Base-by-base conservation (phyloP, 805 yeast species). In the Monosporozyma servazzii region DNA sequence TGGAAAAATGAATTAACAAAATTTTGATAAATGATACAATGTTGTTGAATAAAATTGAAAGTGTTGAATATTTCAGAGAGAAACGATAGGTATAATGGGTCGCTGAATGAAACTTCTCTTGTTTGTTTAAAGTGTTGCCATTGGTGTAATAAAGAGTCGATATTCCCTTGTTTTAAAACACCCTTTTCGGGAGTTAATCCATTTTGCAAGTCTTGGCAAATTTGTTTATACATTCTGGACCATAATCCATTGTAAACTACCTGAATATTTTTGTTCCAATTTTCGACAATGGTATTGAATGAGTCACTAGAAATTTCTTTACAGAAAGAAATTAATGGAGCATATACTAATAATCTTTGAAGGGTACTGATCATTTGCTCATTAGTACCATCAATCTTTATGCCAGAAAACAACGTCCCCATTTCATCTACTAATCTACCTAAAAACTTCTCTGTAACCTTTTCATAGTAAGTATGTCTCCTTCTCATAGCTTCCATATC, bases 401-500 rank as follows among this genome's bases (percentile, higher is more conserved):
- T 70, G 21, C 62, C 65, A 29, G 66, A 69, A 49, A 85, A 73
- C 31, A 75, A 71, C 3, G 59, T 52, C 13, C 68, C 70, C 54
- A 82, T 68, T 47, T 75, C 81, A 1, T 48, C 54, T 13, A 62
- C 71, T 51, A 80, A 74, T 54, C 77, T 72, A 18, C 61, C 64
- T 33, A 79, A 64, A 59, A 88, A 86, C 4, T 70, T 66, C 2
- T 62, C 58, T 1, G 84, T 73, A 0, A 81, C 81, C 20, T 68
- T 63, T 58, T 82, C 87, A 61, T 84, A 86, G 5, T 72, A 75
- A 15, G 72, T 69, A 52, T 80, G 76, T 59, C 84, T 82, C 58
- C 86, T 88, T 53, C 74, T 75, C 53, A 88, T 71, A 0, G 95
- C 95, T 52, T 75, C 73, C 88, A 88, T 84, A 18, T 77, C 75